phyloP scores from a whole-genome alignment of 192 early-diverging fungal species.

The Podila clonocystis region DNA sequence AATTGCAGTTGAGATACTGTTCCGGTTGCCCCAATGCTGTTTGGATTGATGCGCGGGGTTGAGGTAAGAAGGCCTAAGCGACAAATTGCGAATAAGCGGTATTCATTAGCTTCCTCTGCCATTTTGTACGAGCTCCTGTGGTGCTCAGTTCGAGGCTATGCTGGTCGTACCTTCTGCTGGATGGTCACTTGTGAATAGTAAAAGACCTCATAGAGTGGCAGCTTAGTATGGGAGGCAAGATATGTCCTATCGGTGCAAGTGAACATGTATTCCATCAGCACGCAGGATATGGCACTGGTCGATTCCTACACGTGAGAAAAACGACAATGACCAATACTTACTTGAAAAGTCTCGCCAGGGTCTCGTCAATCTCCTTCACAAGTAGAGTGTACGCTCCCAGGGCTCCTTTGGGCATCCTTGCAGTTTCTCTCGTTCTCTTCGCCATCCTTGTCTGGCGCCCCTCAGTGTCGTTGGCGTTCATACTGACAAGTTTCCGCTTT shows the following conservation, averaged over 20 bases:
- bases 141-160: too few species aligned
- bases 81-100: too few species aligned
- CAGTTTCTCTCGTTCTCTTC: conserved; percentile 51
- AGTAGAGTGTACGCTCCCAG: conserved; percentile 42
- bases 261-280: neutral
- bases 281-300: too few species aligned
- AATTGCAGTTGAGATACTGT: conserved; percentile 85
- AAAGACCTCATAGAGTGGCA: conserved; percentile 81
- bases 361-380: conserved; percentile 38
- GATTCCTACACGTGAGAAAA: neutral
- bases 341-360: conserved; percentile 46
- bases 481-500: conserved; percentile 41
- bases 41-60: conserved; percentile 86
- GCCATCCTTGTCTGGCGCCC: conserved; percentile 57
- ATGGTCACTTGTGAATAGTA: conserved; percentile 80
- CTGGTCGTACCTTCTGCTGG: conserved; percentile 72
- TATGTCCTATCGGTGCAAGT: conserved; percentile 32
- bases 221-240: conserved; percentile 66
- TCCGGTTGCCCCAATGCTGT: conserved; percentile 81
- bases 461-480: conserved; percentile 30
- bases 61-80: conserved; percentile 78
- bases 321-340: conserved; percentile 22
- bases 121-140: too few species aligned
- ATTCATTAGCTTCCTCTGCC: too few species aligned
- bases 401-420: conserved; percentile 50